A percentile compares a stretch with the other conserved stretches of the same genome.
These are phyloP conservation scores for Pulveroboletus sp. DNA, from an alignment of 768 basidiomycete genomes.

Conservation along the genomic window DNA sequence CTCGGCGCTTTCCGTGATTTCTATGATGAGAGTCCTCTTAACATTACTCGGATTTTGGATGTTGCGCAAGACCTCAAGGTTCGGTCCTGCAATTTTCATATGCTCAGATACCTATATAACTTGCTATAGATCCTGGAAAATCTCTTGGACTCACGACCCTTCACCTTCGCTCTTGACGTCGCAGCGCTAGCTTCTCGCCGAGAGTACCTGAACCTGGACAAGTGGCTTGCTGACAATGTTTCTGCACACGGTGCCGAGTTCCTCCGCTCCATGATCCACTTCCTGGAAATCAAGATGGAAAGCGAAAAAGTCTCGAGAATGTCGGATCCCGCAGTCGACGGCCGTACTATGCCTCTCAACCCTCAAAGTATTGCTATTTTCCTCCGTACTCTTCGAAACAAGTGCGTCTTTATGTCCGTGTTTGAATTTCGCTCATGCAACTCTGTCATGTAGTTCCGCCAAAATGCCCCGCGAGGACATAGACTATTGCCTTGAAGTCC, in stretches of 20 bases:
- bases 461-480: slow-evolving; percentile 76
- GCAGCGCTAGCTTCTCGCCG: slow-evolving; percentile 89
- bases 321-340: slow-evolving; percentile 74
- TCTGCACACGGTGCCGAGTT: slow-evolving; percentile 79
- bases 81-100: slow-evolving; percentile 19
- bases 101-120: slow-evolving; percentile 2
- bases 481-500: slow-evolving; percentile 84
- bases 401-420: slow-evolving; percentile 43
- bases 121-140: slow-evolving; percentile 74
- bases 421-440: slow-evolving; percentile 2
- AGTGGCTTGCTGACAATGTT: slow-evolving; percentile 92
- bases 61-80: slow-evolving; percentile 94
- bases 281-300: slow-evolving; percentile 90
- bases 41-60: slow-evolving; percentile 92
- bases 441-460: slow-evolving; percentile 47
- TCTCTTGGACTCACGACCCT: slow-evolving; percentile 85
- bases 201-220: slow-evolving; percentile 93
- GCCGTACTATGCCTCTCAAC: slow-evolving; percentile 80
- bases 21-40: slow-evolving; percentile 86
- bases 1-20: slow-evolving; percentile 87
- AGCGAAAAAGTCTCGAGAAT: slow-evolving; percentile 74
- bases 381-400: slow-evolving; percentile 81
- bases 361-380: slow-evolving; percentile 89
- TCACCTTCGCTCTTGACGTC: slow-evolving; percentile 87
- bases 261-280: slow-evolving; percentile 79